These are phyloP conservation scores for Mycena filopes DNA, from an alignment of 768 basidiomycete genomes.

Conservation along the genomic window DNA sequence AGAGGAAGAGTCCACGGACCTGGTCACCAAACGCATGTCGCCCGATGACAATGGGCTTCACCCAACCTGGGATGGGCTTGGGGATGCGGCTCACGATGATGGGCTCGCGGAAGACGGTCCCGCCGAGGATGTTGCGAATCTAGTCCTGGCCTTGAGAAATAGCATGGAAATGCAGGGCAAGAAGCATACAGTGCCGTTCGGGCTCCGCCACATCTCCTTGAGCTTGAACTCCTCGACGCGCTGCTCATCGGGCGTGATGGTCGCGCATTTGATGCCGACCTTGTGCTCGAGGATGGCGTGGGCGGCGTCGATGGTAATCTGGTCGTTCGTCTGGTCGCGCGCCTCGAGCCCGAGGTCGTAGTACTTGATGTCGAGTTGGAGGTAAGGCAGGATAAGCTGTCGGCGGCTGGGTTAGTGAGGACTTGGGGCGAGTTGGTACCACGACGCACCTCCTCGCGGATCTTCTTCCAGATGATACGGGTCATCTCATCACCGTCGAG, in stretches of 20 bases:
- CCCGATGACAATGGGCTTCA: conserved; percentile 95
- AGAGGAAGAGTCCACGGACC: conserved; percentile 42
- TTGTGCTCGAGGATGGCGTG: conserved; percentile 94
- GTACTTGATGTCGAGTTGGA: conserved; percentile 97
- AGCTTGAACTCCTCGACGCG: conserved; percentile 97
- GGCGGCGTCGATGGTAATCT: conserved; percentile 92
- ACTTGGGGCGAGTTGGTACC: neutral
- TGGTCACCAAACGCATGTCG: conserved; percentile 99
- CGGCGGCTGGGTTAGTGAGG: conserved; percentile 4
- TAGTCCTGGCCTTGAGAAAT: conserved; percentile 38
- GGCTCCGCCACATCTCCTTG: conserved; percentile 99
- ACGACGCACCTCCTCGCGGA: conserved; percentile 83
- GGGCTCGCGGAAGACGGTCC: conserved; percentile 98
- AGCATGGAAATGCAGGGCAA: neutral
- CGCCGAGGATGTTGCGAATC: conserved; percentile 98
- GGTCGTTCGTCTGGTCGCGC: conserved; percentile 95
- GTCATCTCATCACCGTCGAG: conserved; percentile 99
- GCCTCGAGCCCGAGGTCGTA: conserved; percentile 96
- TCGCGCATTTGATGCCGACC: conserved; percentile 99
- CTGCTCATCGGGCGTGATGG: conserved; percentile 98
- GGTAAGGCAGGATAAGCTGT: conserved; percentile 94
- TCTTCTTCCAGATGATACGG: conserved; percentile 98
- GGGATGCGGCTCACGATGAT: conserved; percentile 93
- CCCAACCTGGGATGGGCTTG: conserved; percentile 95
- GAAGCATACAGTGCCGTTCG: conserved; percentile 86